These are phyloP conservation scores for Yamadazyma kitorensis DNA, from an alignment of 805 yeast species.

Conservation along the genomic window DNA sequence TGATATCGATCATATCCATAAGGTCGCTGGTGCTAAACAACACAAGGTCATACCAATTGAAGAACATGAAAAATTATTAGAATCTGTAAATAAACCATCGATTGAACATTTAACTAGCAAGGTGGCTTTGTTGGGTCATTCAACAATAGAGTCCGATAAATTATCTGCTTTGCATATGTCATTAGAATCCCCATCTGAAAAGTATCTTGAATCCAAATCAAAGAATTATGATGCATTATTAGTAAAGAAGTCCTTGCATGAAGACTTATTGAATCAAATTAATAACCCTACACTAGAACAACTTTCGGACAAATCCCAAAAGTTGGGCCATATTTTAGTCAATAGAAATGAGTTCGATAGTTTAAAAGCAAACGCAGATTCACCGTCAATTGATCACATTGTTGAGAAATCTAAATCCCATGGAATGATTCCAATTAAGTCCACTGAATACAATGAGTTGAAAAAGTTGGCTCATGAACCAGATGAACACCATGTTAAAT, in stretches of 20 bases:
- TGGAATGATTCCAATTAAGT: conserved; percentile 5
- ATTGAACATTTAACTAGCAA: conserved; percentile 15
- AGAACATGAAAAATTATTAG: conserved; percentile 14
- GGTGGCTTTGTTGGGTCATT: conserved; percentile 12
- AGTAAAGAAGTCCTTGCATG: conserved; percentile 1
- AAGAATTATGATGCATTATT: conserved; percentile 1
- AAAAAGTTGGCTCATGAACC: conserved; percentile 21
- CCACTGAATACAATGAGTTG: conserved; percentile 15
- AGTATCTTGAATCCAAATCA: conserved; percentile 9
- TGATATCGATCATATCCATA: conserved; percentile 19
- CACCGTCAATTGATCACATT: conserved; percentile 10
- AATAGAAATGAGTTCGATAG: conserved; percentile 14
- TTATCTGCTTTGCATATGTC: conserved; percentile 3
- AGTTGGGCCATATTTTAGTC: conserved; percentile 19
- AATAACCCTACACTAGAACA: conserved; percentile 10
- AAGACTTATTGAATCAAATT: conserved; percentile 4
- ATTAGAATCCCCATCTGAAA: conserved; percentile 8
- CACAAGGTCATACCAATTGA: conserved; percentile 16
- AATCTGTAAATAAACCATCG: conserved; percentile 18
- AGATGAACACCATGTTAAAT: conserved; percentile 13
- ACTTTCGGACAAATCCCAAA: conserved; percentile 3
- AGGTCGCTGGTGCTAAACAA: conserved; percentile 19
- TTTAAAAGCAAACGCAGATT: conserved; percentile 7
- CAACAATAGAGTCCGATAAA: conserved; percentile 11
- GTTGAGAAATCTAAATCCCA: conserved; percentile 3